These are phyloP conservation scores for Annulohypoxylon moriforme DNA, from an alignment of 495 filamentous ascomycete species.

Conservation along the genomic window DNA sequence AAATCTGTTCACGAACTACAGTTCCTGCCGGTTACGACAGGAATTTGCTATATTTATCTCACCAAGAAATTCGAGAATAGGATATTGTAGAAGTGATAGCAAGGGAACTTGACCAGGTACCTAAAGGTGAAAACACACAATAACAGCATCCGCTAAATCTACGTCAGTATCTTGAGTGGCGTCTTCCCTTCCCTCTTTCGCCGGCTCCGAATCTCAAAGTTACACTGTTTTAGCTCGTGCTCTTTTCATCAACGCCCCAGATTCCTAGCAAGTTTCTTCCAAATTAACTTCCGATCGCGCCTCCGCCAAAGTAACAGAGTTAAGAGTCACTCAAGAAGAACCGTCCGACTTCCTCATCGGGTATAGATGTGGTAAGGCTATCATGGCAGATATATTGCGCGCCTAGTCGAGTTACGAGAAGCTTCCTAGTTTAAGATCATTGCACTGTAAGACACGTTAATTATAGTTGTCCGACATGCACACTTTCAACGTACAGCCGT, in stretches of 20 bases:
- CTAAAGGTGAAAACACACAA: not conserved
- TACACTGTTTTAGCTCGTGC: conserved; percentile 28
- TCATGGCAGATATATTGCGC: too few species aligned
- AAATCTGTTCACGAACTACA: not conserved
- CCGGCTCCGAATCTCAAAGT: conserved; percentile 17
- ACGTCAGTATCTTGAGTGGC: conserved; percentile 31
- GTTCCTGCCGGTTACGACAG: not conserved
- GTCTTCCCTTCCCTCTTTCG: conserved; percentile 36
- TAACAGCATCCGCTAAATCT: not conserved
- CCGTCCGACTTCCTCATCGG: conserved; percentile 44
- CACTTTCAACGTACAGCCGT: not conserved
- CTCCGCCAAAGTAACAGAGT: conserved; percentile 40
- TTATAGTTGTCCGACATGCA: not conserved
- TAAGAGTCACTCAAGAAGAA: conserved; percentile 42
- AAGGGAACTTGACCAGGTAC: not conserved
- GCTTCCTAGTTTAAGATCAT: conserved; percentile 48
- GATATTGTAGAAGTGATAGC: not conserved
- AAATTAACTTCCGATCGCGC: conserved; percentile 32
- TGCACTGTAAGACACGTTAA: not conserved
- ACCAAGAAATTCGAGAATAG: not conserved
- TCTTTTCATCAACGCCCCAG: conserved; percentile 35
- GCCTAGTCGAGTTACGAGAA: conserved; percentile 48
- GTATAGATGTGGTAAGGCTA: conserved; percentile 36
- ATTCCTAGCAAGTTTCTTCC: conserved; percentile 9
- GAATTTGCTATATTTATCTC: not conserved